These are phyloP conservation scores for Ogataea philodendri DNA, from an alignment of 805 yeast genomes.

Conservation along the genomic window DNA sequence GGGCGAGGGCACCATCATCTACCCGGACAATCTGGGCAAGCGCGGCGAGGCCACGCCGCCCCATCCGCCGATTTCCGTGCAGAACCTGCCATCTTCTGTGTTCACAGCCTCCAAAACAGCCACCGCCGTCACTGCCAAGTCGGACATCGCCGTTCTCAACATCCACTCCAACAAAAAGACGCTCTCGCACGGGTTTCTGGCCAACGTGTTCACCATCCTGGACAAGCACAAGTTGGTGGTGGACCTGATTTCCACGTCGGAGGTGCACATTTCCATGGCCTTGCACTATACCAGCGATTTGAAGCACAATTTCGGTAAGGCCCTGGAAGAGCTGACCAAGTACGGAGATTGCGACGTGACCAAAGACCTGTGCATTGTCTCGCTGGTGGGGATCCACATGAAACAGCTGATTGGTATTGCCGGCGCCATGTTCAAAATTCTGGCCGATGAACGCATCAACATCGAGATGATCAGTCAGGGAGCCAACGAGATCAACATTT, in stretches of 20 bases:
- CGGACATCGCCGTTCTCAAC: constrained; percentile 85
- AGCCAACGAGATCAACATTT: constrained; percentile 94
- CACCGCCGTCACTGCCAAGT: constrained; percentile 95
- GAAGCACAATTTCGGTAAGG: constrained; percentile 55
- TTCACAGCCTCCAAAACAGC: constrained; percentile 62
- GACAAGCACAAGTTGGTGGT: constrained; percentile 86
- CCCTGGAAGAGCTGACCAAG: constrained; percentile 71
- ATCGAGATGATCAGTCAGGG: constrained; percentile 99
- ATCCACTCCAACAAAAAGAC: constrained; percentile 93
- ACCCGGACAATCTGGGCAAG: constrained; percentile 84
- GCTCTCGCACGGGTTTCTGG: constrained; percentile 91
- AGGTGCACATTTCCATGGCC: constrained; percentile 98
- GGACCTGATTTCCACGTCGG: constrained; percentile 94
- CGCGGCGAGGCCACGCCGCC: constrained; percentile 91
- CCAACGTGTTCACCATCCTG: constrained; percentile 80
- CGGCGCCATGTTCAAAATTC: constrained; percentile 90
- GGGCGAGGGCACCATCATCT: constrained; percentile 92
- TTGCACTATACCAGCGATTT: constrained; percentile 71
- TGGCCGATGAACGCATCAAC: constrained; percentile 88
- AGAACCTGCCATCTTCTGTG: constrained; percentile 40
- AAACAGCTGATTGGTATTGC: constrained; percentile 96
- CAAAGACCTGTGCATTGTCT: constrained; percentile 83
- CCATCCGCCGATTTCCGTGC: constrained; percentile 84
- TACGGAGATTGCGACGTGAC: constrained; percentile 91
- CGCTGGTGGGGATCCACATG: constrained; percentile 96